These are phyloP conservation scores for Inosperma sp. DNA, from an alignment of 768 basidiomycete genomes.

Conservation along the genomic window DNA sequence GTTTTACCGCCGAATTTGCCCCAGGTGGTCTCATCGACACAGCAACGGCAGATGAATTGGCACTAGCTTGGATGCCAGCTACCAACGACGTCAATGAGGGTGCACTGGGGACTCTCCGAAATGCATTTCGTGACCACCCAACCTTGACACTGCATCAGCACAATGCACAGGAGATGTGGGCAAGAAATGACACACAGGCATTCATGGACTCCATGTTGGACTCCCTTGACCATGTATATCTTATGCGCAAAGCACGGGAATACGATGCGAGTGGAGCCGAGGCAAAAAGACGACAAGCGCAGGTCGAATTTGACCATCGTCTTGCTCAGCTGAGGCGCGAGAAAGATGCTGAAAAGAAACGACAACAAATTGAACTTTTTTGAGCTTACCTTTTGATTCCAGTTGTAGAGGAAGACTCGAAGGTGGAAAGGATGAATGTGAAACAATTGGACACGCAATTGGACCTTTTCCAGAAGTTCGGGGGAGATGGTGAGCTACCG, in stretches of 20 bases:
- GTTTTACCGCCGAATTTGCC: constrained; percentile 26
- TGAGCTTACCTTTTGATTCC: too few species aligned
- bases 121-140: constrained; percentile 17
- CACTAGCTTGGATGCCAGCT: constrained; percentile 24
- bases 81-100: constrained; percentile 33
- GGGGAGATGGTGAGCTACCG: not conserved
- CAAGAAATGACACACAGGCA: constrained; percentile 18
- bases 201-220: constrained; percentile 19
- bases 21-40: constrained; percentile 24
- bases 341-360: too few species aligned
- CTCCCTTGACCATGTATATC: not conserved
- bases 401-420: too few species aligned
- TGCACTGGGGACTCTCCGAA: constrained; percentile 21
- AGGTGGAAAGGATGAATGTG: too few species aligned
- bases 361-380: too few species aligned
- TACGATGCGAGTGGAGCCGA: not conserved
- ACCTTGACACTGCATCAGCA: constrained; percentile 17
- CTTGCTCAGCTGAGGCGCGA: too few species aligned
- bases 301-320: too few species aligned
- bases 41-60: constrained; percentile 16
- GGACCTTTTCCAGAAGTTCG: not conserved
- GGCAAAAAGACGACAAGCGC: not conserved
- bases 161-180: constrained; percentile 22
- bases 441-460: not conserved
- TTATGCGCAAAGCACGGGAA: constrained; percentile 1